A percentile compares a stretch with the other conserved stretches of the same genome.
phyloP scores from a whole-genome alignment of 192 early-diverging fungal genomes.

The Globomyces pollinis-pini region DNA sequence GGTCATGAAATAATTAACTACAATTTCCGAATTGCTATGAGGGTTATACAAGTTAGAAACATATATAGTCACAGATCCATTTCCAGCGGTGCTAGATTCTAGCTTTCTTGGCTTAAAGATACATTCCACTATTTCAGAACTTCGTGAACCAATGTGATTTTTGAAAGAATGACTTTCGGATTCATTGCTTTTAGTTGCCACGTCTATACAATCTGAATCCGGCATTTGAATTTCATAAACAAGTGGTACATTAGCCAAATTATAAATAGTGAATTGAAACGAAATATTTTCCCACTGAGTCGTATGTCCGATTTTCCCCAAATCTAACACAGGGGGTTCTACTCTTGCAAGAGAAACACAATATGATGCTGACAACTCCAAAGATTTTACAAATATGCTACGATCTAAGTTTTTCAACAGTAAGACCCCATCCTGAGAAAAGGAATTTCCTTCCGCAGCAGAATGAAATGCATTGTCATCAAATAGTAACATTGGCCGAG shows the following conservation, averaged over 20 bases:
- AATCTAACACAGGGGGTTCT: conserved; percentile 43
- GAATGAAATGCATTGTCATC: conserved; percentile 20
- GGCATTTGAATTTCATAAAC: conserved; percentile 47
- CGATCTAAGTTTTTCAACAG: conserved; percentile 49
- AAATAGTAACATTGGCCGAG: conserved; percentile 34
- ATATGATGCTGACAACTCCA: conserved; percentile 55
- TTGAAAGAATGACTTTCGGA: neutral
- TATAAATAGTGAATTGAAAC: conserved; percentile 56
- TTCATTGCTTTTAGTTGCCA: conserved; percentile 10
- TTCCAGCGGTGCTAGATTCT: conserved; percentile 40
- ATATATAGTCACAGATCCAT: conserved; percentile 36
- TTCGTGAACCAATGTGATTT: conserved; percentile 1
- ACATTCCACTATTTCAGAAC: conserved; percentile 42
- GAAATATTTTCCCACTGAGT: conserved; percentile 60
- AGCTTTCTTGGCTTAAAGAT: conserved; percentile 58
- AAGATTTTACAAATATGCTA: conserved; percentile 42
- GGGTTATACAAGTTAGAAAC: conserved; percentile 64
- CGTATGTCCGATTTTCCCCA: conserved; percentile 72
- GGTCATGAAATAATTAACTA: conserved; percentile 51
- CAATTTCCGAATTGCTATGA: conserved; percentile 43
- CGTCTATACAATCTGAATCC: conserved; percentile 42
- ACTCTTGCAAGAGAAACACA: conserved; percentile 53
- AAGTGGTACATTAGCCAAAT: conserved; percentile 56
- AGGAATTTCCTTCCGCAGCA: conserved; percentile 45
- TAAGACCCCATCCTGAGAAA: conserved; percentile 45